Percentiles rank a stretch among this genome's conserved stretches.
Conservation (phyloP, 768 basidiomycete genomes). For the Lactarius pseudohatsudake region DNA sequence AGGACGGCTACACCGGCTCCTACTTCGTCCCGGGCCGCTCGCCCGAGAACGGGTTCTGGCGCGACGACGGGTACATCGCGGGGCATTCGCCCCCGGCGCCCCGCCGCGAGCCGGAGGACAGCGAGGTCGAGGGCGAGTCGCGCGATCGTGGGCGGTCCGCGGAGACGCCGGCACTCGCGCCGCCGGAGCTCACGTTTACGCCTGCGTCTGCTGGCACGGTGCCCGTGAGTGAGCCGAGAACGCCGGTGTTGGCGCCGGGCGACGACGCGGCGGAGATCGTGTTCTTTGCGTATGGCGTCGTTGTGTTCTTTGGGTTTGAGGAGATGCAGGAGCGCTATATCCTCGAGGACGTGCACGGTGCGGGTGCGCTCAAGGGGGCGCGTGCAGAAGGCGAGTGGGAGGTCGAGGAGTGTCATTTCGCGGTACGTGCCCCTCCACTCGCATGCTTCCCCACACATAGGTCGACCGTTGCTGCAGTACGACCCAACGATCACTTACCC, state of each 20-base stretch:
- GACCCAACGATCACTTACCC: constrained; percentile 83
- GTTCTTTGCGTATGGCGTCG: constrained; percentile 87
- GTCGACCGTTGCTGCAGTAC: constrained; percentile 48
- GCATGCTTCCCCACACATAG: background rate
- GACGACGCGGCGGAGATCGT: constrained; percentile 70
- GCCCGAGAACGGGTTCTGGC: constrained; percentile 18
- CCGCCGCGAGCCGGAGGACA: constrained; percentile 19
- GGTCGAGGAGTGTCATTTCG: constrained; percentile 89
- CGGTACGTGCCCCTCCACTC: constrained; percentile 44
- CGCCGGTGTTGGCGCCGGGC: constrained; percentile 32
- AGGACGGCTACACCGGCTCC: constrained; percentile 83
- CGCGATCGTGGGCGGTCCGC: constrained; percentile 15
- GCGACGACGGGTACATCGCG: constrained; percentile 62
- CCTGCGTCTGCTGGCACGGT: background rate
- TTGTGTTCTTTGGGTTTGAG: constrained; percentile 85
- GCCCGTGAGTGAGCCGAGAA: constrained; percentile 11
- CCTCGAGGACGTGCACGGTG: constrained; percentile 77
- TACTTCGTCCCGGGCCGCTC: constrained; percentile 58
- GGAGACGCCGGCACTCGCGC: constrained; percentile 11
- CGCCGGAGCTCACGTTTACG: background rate
- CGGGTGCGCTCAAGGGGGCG: constrained; percentile 63
- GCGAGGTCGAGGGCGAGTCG: constrained; percentile 20
- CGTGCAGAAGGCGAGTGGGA: constrained; percentile 79
- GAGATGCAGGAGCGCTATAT: constrained; percentile 80
- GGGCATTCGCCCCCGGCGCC: constrained; percentile 29